Evolutionary conservation across 305 asterid species (phyloP).

Genomic region (Fraxinus nigra): DNA sequence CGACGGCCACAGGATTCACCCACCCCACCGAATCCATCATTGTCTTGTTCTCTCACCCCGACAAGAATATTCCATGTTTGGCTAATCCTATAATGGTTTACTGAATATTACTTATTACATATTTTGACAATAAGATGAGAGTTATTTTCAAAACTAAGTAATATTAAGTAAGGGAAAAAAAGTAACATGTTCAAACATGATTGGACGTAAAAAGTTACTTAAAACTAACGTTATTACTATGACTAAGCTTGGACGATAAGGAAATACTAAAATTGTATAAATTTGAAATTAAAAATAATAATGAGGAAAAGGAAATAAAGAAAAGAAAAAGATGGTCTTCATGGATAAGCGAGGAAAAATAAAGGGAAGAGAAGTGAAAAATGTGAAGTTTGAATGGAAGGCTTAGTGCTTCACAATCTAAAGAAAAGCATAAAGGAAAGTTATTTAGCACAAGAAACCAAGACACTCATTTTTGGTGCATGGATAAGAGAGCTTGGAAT

Average conservation of each 20-base stretch:
- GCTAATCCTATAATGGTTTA: neutral
- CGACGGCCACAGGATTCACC: neutral
- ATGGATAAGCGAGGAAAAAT: slow-evolving; percentile 17
- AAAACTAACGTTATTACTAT: neutral
- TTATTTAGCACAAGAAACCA: slow-evolving; percentile 70
- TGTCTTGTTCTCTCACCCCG: neutral
- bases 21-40: neutral
- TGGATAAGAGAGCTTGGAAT: slow-evolving; percentile 59
- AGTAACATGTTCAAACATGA: neutral
- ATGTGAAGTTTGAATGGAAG: slow-evolving; percentile 35
- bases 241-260: neutral
- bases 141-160: neutral
- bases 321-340: slow-evolving; percentile 10
- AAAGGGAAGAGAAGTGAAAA: slow-evolving; percentile 17
- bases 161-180: neutral
- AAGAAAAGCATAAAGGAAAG: slow-evolving; percentile 70
- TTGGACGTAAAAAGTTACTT: neutral
- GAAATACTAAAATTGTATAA: slow-evolving; percentile 4
- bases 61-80: neutral
- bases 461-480: slow-evolving; percentile 48
- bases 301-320: neutral
- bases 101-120: neutral
- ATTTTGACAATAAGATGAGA: neutral
- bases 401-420: slow-evolving; percentile 31
- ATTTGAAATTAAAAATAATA: neutral